Evolutionary conservation across 2,329 filamentous ascomycete species (phyloP).

Genomic region (Rutstroemia sp.): DNA sequence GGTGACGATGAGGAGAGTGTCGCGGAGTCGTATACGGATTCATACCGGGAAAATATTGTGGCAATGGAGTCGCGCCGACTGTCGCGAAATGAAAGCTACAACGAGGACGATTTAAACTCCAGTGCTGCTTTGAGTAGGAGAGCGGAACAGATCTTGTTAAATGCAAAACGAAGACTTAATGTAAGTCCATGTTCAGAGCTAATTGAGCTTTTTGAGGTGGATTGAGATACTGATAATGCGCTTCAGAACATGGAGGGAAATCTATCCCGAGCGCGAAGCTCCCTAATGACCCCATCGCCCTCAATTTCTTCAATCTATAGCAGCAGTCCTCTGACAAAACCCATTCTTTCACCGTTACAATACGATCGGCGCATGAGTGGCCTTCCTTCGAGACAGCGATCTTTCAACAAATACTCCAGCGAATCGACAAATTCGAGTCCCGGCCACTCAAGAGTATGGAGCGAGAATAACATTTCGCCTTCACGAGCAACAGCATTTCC

Average conservation of each 20-base stretch:
- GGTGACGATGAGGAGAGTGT: conserved; percentile 62
- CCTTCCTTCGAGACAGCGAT: conserved; percentile 20
- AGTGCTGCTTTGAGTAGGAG: conserved; percentile 71
- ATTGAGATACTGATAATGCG: conserved; percentile 12
- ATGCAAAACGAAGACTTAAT: conserved; percentile 82
- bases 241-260: conserved; percentile 88
- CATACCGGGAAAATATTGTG: conserved; percentile 27
- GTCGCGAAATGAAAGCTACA: conserved; percentile 20
- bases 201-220: background rate
- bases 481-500: conserved; percentile 36
- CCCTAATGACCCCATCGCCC: conserved; percentile 45
- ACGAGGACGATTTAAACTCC: conserved; percentile 55
- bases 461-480: conserved; percentile 48
- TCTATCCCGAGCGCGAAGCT: conserved; percentile 67
- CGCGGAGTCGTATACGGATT: conserved; percentile 32
- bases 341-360: conserved; percentile 26
- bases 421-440: conserved; percentile 30
- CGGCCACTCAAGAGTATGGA: conserved; percentile 53
- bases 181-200: conserved; percentile 42
- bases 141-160: conserved; percentile 84
- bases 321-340: conserved; percentile 31
- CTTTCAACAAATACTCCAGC: conserved; percentile 13
- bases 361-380: conserved; percentile 13
- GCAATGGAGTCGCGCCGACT: conserved; percentile 23
- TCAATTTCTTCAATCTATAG: conserved; percentile 39